Base-by-base conservation (phyloP, 2,329 filamentous ascomycete genomes). In the Gremmenia infestans region DNA sequence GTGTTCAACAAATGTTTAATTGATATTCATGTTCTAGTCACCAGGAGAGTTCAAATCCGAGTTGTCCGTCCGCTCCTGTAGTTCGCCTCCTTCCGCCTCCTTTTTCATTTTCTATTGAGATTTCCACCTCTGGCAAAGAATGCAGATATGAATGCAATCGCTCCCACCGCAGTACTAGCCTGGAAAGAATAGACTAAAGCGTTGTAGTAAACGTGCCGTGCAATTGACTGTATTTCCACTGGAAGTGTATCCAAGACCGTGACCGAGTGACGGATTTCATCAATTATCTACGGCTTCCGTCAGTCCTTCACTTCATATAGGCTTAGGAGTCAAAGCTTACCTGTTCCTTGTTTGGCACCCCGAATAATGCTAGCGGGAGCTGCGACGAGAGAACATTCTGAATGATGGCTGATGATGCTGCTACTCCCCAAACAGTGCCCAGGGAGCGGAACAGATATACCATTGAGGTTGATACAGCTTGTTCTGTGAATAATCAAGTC, bases 361-460 rank as follows among this genome's bases (percentile, higher is more conserved):
- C 78, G 65, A 72, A 74, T 68, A 86, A 71, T 61, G 76, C 81
- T 58, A 72, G 70, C 5, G 79, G 78, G 25, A 87, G 73, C 58
- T 76, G 74, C 62, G 76, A 71, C 62, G 75, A 81, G 60, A 87
- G 74, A 54, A 79, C 81, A 55, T 81, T 86, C 69, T 87, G 83
- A 36, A 85, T 74, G 46, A 87, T 82, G 6, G 82, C 78, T 8
- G 82, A 83, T 0, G 81, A 81, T 37, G 82, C 73, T 0, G 83
- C 82, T 1, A 87, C 83, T 9, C 83, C 83, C 78, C 81, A 86
- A 15, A 87, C 82, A 0, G 78, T 81, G 2, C 83, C 83, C 3
- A 87, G 71, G 0, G 82, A 86, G 25, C 83, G 78, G 45, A 87
- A 78, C 19, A 87, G 75, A 65, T 87, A 87, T 6, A 85, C 79